Percentiles rank a stretch among this genome's conserved stretches.
Conservation (phyloP, 139 green algal species). For the Nannochloris sp. region DNA sequence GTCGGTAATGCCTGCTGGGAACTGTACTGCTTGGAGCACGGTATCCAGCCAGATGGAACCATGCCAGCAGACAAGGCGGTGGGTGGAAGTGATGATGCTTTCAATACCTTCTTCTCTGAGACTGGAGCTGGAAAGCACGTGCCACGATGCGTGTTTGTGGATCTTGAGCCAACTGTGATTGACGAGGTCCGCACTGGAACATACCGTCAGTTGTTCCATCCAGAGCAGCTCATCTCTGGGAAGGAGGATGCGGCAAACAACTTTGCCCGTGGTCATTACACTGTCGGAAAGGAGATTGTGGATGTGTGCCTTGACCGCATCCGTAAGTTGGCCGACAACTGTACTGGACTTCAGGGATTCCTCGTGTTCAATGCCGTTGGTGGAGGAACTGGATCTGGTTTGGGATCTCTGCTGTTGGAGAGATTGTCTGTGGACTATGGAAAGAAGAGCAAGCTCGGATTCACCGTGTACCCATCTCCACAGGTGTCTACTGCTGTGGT, state of each 20-base stretch:
- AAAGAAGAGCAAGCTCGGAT: constrained; percentile 99
- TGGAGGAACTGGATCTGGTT: constrained; percentile 88
- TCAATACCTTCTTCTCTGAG: constrained; percentile 97
- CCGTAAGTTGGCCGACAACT: constrained; percentile 95
- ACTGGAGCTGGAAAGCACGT: constrained; percentile 93
- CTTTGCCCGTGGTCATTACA: constrained; percentile 85
- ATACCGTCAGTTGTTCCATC: constrained; percentile 97
- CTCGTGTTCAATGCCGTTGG: constrained; percentile 94
- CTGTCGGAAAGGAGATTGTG: constrained; percentile 94
- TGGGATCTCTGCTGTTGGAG: constrained; percentile 94
- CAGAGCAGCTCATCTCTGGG: constrained; percentile 94
- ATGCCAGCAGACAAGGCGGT: constrained; percentile 94
- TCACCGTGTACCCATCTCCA: constrained; percentile 92
- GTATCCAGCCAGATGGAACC: constrained; percentile 94
- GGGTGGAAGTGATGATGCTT: constrained; percentile 77
- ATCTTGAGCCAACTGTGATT: constrained; percentile 94
- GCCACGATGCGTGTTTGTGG: constrained; percentile 84
- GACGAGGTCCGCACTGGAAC: constrained; percentile 93
- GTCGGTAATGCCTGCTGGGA: constrained; percentile 99
- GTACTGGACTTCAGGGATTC: constrained; percentile 95
- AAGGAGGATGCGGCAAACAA: constrained; percentile 90
- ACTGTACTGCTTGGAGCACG: constrained; percentile 97
- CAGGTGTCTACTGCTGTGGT: constrained; percentile 90
- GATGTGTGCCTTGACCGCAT: constrained; percentile 91
- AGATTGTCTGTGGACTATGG: constrained; percentile 97